Percentiles rank a stretch among this genome's conserved stretches.
Conservation (phyloP, 2,329 filamentous ascomycete genomes). For the Fusarium sp. region DNA sequence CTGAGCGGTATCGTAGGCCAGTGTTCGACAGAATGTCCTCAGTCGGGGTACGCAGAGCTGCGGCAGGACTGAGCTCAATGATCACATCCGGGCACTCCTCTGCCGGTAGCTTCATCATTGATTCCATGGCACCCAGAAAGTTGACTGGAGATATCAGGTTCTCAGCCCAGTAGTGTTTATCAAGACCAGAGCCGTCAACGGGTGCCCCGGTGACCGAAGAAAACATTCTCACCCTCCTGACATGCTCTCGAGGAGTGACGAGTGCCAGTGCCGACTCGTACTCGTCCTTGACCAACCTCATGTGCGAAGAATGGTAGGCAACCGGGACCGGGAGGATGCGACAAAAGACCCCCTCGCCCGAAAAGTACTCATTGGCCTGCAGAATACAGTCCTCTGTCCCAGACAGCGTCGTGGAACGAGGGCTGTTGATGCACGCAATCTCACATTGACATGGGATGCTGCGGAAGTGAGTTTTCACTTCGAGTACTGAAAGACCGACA, state of each 20-base stretch:
- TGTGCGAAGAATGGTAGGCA: conserved; percentile 60
- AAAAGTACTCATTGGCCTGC: conserved; percentile 48
- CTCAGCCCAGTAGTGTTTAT: conserved; percentile 57
- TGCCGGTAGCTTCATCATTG: conserved; percentile 46
- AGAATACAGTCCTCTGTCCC: conserved; percentile 50
- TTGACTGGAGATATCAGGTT: conserved; percentile 60
- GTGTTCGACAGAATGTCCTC: conserved; percentile 48
- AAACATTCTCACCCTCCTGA: conserved; percentile 49
- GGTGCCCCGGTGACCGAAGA: conserved; percentile 54
- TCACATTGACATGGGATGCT: conserved; percentile 39
- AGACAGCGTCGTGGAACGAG: conserved; percentile 57
- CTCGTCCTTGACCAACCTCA: conserved; percentile 52
- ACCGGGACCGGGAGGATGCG: conserved; percentile 52
- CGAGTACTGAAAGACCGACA: conserved; percentile 48
- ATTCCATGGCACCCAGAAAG: conserved; percentile 54
- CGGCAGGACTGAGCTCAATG: conserved; percentile 56
- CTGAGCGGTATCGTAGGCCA: conserved; percentile 40
- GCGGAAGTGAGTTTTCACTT: conserved; percentile 45
- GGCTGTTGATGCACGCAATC: conserved; percentile 60
- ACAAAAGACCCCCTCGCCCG: conserved; percentile 47
- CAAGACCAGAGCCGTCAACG: conserved; percentile 44
- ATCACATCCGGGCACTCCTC: conserved; percentile 50
- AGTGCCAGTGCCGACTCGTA: conserved; percentile 48
- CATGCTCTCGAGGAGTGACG: conserved; percentile 31
- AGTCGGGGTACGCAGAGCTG: conserved; percentile 52